A percentile compares a stretch with the other conserved stretches of the same genome.
These are phyloP conservation scores for Fragaria ananassa DNA, from an alignment of 306 rosid species.

Conservation along the genomic window DNA sequence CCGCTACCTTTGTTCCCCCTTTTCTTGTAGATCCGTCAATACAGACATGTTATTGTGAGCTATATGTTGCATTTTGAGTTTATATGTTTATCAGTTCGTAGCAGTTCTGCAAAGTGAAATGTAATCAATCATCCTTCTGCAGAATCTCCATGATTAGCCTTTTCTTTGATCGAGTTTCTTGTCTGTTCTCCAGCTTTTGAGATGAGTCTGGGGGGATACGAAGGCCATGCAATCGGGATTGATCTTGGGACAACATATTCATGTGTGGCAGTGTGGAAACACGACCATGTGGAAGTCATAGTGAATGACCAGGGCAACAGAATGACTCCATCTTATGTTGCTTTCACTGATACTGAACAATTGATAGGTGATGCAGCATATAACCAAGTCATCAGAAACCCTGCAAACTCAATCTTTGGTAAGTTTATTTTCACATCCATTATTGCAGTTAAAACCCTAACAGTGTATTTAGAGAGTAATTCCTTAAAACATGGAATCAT, in stretches of 20 bases:
- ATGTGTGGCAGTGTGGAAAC: background rate
- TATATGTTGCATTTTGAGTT: too few relatives aligned
- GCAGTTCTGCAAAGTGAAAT: background rate
- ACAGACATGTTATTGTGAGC: background rate
- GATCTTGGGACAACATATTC: background rate
- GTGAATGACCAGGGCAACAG: background rate
- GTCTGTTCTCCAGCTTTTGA: background rate
- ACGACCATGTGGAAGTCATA: background rate
- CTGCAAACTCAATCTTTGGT: background rate
- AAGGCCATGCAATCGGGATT: background rate
- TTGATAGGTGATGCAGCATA: background rate
- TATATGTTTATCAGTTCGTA: background rate
- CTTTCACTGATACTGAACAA: background rate
- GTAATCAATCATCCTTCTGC: background rate
- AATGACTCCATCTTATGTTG: background rate
- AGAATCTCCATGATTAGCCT: background rate
- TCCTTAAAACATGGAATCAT: background rate
- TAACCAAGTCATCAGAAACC: background rate
- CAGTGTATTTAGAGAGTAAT: background rate
- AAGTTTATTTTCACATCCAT: background rate
- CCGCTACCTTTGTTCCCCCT: too few relatives aligned
- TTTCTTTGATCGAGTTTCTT: background rate
- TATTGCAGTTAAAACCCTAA: too few relatives aligned
- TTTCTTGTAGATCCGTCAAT: too few relatives aligned
- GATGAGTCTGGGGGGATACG: background rate